Evolutionary conservation across 2,329 filamentous ascomycete genomes (phyloP).

Genomic region (Berkeleyomyces rouxiae): DNA sequence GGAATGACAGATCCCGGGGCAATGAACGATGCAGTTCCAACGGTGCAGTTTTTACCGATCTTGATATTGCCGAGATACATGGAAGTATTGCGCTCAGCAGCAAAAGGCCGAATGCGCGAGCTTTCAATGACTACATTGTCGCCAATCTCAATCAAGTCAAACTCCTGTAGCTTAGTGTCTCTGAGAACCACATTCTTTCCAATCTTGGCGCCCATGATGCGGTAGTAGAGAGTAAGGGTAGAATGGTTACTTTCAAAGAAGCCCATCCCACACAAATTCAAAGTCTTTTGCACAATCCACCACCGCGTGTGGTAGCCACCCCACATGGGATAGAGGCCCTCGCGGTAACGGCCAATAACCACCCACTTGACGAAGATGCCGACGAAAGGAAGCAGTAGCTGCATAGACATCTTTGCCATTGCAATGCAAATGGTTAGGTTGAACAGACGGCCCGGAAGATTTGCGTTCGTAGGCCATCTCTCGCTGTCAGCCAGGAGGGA

Average conservation of each 20-base stretch:
- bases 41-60: conserved; percentile 30
- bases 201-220: conserved; percentile 35
- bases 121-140: conserved; percentile 31
- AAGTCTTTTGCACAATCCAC: conserved; percentile 40
- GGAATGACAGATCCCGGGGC: conserved; percentile 33
- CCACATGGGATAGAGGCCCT: conserved; percentile 44
- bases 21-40: conserved; percentile 33
- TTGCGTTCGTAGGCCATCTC: conserved; percentile 24
- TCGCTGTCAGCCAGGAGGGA: conserved; percentile 28
- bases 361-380: conserved; percentile 38
- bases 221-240: conserved; percentile 29
- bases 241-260: conserved; percentile 26
- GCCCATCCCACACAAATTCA: conserved; percentile 31
- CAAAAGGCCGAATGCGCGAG: conserved; percentile 36
- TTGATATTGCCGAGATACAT: conserved; percentile 38
- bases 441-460: conserved; percentile 29
- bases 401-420: conserved; percentile 25
- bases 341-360: conserved; percentile 34
- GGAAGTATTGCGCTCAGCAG: conserved; percentile 37
- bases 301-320: conserved; percentile 39
- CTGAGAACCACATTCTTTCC: conserved; percentile 33
- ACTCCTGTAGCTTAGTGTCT: conserved; percentile 33
- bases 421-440: conserved; percentile 30
- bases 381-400: conserved; percentile 26
- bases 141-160: conserved; percentile 37